Percentiles rank a stretch among this genome's conserved stretches.
These are phyloP conservation scores for Pseudovirgaria hyperparasitica DNA, from an alignment of 2,329 filamentous ascomycete genomes.

Conservation along the genomic window DNA sequence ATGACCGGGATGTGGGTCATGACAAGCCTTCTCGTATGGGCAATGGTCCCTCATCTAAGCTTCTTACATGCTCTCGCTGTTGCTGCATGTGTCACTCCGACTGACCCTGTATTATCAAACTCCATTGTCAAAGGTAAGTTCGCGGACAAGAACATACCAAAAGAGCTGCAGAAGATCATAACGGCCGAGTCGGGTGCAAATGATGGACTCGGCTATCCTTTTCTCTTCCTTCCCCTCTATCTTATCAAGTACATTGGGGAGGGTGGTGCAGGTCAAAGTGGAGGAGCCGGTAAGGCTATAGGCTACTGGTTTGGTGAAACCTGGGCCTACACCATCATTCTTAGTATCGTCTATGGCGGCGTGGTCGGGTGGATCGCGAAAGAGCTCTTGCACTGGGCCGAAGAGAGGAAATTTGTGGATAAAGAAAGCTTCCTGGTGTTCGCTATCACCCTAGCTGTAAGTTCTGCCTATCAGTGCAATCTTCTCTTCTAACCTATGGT, in stretches of 20 bases:
- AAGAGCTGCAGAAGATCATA: slow-evolving; percentile 58
- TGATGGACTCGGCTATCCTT: slow-evolving; percentile 80
- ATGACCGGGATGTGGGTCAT: slow-evolving; percentile 81
- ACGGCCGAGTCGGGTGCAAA: slow-evolving; percentile 70
- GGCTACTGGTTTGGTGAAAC: slow-evolving; percentile 77
- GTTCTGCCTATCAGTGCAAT: slow-evolving; percentile 13
- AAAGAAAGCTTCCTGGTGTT: slow-evolving; percentile 81
- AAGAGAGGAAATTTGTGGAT: slow-evolving; percentile 70
- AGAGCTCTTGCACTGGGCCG: slow-evolving; percentile 71
- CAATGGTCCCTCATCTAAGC: slow-evolving; percentile 53
- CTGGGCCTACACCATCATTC: slow-evolving; percentile 67
- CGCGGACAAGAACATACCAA: slow-evolving; percentile 79
- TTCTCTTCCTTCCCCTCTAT: slow-evolving; percentile 74
- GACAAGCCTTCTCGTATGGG: slow-evolving; percentile 71
- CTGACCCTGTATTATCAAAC: slow-evolving; percentile 77
- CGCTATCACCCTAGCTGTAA: slow-evolving; percentile 64
- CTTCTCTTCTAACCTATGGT: too few relatives aligned
- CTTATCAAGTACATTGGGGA: slow-evolving; percentile 62
- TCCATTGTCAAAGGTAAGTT: slow-evolving; percentile 90
- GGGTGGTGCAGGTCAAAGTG: slow-evolving; percentile 33
- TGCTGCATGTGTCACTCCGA: slow-evolving; percentile 81
- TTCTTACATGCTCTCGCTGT: slow-evolving; percentile 71
- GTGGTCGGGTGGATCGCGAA: slow-evolving; percentile 71
- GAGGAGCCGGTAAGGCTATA: slow-evolving; percentile 54
- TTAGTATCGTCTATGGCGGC: slow-evolving; percentile 68